Evolutionary conservation across 805 yeast genomes (phyloP), one percentile per base, ranked within the genome.

Genomic region (Schwanniomyces occidentalis): DNA sequence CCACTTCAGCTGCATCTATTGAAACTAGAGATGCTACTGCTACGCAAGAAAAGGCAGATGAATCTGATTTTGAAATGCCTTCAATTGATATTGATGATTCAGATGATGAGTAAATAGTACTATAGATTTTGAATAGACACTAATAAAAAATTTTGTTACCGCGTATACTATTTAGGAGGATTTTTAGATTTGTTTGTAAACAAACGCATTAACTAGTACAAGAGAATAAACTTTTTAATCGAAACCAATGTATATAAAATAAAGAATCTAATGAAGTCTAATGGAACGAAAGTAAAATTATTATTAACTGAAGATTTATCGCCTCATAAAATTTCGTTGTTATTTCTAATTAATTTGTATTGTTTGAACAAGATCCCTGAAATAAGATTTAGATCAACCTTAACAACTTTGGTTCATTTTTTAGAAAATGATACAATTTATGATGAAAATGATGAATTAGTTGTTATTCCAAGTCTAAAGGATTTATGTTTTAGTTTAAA

Each of bases 31-130:
- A 26, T 5, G 4, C 15, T 9, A 16, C 28, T 16, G 4, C 15
- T 9, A 26, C 3, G 8, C 19, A 16, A 7, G 10, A 9, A 10
- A 13, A 16, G 10, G 19, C 18, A n/a, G 64, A 54, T 17, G 64
- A 56, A 12, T 65, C 73, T 13, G 80, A 76, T 42, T 70, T 75
- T 29, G 81, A 75, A 41, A 72, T 76, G 35, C 82, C 82, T 5
- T 67, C 48, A 7, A 42, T 69, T 6, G 71, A 65, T 27, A 51
- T 70, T 30, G 75, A 67, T 32, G 76, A 71, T 16, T 63, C 69
- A 1, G 72, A 67, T 32, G 65, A 60, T 14, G 65, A 63, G 34
- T 44, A 44, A 30, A 27, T 38, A 32, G 21, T 3, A 21, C 10
- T 20, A 27, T 18, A 27, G 16, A 15, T 18, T n/a, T 16, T 4